A percentile compares a stretch with the other conserved stretches of the same genome.
phyloP scores from a whole-genome alignment of 352 stramenopile species.

The Aphanomyces stellatus region DNA sequence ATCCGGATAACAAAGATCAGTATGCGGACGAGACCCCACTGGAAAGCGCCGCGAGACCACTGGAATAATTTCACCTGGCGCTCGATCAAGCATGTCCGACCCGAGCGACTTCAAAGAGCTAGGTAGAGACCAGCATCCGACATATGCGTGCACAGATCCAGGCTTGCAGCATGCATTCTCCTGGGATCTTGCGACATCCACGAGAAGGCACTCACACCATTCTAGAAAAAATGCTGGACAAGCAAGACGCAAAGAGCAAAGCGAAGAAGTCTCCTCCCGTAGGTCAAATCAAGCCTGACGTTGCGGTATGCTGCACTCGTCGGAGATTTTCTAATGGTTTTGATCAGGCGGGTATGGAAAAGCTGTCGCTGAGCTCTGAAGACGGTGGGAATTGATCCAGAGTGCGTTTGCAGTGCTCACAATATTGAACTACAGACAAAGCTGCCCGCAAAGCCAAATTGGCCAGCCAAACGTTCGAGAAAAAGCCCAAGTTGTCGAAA shows the following conservation, averaged over 20 bases:
- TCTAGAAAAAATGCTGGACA: conserved; percentile 20
- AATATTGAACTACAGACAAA: conserved; percentile 6
- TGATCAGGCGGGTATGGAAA: conserved; percentile 13
- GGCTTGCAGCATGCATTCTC: not conserved
- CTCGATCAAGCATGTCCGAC: not conserved
- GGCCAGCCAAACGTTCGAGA: conserved; percentile 16
- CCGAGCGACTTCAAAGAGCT: conserved; percentile 15
- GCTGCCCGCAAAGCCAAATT: conserved; percentile 11
- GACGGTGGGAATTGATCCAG: not conserved
- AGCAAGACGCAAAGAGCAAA: conserved; percentile 13
- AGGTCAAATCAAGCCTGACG: not conserved
- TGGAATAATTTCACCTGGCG: not conserved
- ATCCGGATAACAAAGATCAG: not conserved
- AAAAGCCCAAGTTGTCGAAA: conserved; percentile 81
- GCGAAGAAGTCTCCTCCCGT: conserved; percentile 12
- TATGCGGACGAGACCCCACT: not conserved
- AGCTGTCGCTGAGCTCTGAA: conserved; percentile 4
- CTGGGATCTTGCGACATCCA: not conserved
- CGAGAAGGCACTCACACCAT: not conserved
- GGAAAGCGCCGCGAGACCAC: not conserved
- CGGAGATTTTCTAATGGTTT: not conserved
- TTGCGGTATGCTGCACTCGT: not conserved
- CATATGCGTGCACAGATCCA: no score
- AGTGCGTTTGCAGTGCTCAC: not conserved
- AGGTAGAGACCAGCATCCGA: not conserved